Conservation (phyloP, 805 yeast species). For the Kodamaea restingae region DNA sequence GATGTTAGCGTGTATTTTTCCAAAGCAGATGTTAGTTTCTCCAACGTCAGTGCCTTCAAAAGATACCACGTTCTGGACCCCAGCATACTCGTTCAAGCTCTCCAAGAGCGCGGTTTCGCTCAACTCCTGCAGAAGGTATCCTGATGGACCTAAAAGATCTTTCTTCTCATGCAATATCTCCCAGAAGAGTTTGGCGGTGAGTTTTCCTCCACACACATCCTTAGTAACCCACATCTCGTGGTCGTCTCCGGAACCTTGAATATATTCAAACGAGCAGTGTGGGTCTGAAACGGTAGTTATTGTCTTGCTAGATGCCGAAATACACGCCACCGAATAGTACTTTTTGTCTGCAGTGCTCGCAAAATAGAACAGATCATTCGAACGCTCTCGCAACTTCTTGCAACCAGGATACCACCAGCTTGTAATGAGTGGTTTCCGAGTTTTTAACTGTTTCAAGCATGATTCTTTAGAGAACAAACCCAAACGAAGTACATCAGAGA, state of each 20-base stretch:
- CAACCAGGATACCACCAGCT: conserved; percentile 66
- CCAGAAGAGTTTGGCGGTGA: conserved; percentile 62
- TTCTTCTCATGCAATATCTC: conserved; percentile 13
- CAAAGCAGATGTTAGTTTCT: conserved; percentile 6
- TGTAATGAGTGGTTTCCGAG: conserved; percentile 53
- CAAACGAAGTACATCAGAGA: conserved; percentile 37
- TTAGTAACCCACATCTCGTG: conserved; percentile 73
- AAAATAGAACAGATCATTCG: conserved; percentile 4
- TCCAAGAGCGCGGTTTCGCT: conserved; percentile 1
- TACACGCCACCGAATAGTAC: conserved; percentile 5
- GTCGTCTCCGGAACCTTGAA: conserved; percentile 94
- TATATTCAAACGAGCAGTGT: conserved; percentile 41
- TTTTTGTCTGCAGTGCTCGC: neutral
- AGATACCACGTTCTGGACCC: neutral
- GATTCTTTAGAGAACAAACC: conserved; percentile 34
- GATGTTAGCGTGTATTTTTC: conserved; percentile 1
- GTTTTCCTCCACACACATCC: conserved; percentile 38
- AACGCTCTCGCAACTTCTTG: conserved; percentile 1
- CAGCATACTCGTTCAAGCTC: neutral
- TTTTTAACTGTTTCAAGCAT: conserved; percentile 15
- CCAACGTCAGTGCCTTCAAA: conserved; percentile 2
- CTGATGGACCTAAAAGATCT: conserved; percentile 18
- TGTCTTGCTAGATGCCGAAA: conserved; percentile 6
- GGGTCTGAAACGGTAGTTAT: conserved; percentile 2
- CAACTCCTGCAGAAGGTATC: conserved; percentile 4